Base-by-base conservation (phyloP, 345 rosid species). In the Salix brachista region DNA sequence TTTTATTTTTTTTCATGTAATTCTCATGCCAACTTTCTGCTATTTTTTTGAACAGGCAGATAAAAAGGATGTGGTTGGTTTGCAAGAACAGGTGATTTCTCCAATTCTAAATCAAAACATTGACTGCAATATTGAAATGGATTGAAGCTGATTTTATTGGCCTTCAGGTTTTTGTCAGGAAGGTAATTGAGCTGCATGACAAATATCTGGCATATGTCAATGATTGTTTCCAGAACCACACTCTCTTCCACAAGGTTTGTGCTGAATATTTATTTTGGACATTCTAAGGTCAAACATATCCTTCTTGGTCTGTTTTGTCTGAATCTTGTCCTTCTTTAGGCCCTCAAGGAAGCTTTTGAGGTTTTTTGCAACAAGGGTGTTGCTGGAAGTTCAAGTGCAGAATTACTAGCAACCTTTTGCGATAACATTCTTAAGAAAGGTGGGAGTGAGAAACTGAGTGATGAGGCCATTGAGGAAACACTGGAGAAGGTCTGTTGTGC, bases 141-240 rank as follows among this genome's bases (percentile, higher is more conserved):
- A 48, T 48, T 19, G 62, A 41, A 67, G 36, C 69, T 67, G 60
- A 80, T 54, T 54, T 62, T 71, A 69, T 54, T 74, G 46, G 25
- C 56, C n/a, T 68, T 71, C 81, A 82, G 84, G 83, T 82, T 60
- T 72, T 82, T 32, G 71, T 88, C 10, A 73, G 78, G 67, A 76
- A 84, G 77, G 78, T 84, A 62, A 79, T 88, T 32, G 85, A 85
- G 80, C 80, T 88, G 69, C 87, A 85, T 60, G 81, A 88, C 79
- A 83, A 80, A 65, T 82, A 75, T 48, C 71, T 79, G 78, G 83
- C 75, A 3, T 82, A 83, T 39, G 85, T 82, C 17, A 70, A 67
- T 4, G 72, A 76, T 69, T 88, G 87, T 81, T 86, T 82, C 67
- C 72, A 66, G 54, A 74, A 80, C 68, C 80, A 85, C 72, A 78